Evolutionary conservation across 208 protist genomes (phyloP), one percentile per base, ranked within the genome.

Genomic region (Acanthamoeba lenticulata): DNA sequence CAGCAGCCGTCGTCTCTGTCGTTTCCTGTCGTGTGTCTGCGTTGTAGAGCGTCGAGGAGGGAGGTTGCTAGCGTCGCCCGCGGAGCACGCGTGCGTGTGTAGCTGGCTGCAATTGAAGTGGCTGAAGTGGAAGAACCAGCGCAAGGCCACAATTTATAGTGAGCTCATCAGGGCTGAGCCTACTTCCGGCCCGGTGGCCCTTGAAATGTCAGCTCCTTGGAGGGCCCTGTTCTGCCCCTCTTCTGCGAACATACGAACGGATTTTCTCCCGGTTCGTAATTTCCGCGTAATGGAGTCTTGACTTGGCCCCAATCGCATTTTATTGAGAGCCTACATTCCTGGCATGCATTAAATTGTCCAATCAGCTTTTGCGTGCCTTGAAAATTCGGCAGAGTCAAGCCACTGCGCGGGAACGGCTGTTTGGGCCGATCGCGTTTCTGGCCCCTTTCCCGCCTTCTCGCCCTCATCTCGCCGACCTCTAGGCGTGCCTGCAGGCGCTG

Each of bases 221-320:
- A 2, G 65, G 32, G 36, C 24, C 65, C 65, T 15, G 32, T 74
- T 74, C 65, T 74, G 65, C 32, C 24, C 65, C 65, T 15, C 65
- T 74, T 74, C 65, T 74, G 65, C 32, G 65, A 74, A 74, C 36
- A 74, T 42, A 74, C 65, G 65, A 42, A 42, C 65, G 65, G 19
- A 74, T n/a, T 44, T 74, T 74, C 65, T 44, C 1, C 65, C 29
- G 34, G 13, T 44, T 74, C 34, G 36, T 32, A 74, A 44, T 74
- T 74, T 74, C 34, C 65, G 29, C 34, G 9, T 19, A 57, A 24
- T 57, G 9, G 13, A 19, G 49, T 57, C 4, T 34, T 6, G 27
- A 0, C 11, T 6, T 19, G 2, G 65, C 24, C n/a, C 65, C 65
- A 74, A 74, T 34, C 5, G 65, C 32, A 74, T 42, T 34, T n/a